Evolutionary conservation across 805 yeast genomes (phyloP).

Genomic region (Jamesozyma gamospora): DNA sequence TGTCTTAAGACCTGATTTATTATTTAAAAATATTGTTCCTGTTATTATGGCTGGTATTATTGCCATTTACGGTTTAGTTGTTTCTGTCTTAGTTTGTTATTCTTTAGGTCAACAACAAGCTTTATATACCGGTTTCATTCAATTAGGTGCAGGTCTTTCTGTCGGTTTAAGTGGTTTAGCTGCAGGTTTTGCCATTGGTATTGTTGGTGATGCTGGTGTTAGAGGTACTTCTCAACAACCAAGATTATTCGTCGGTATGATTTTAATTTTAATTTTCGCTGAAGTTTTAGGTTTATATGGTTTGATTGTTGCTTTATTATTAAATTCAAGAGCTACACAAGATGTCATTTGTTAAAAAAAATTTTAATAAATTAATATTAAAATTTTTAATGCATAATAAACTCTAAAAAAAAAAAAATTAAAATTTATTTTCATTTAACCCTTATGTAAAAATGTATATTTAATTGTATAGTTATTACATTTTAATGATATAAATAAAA

Average conservation of each 20-base stretch:
- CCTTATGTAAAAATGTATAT: not conserved
- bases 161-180: conserved; percentile 97
- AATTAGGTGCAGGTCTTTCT: conserved; percentile 94
- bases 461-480: too few relatives aligned
- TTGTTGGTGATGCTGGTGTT: conserved; percentile 99
- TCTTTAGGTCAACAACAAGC: conserved; percentile 86
- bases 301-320: conserved; percentile 91
- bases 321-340: conserved; percentile 95
- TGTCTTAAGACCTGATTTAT: conserved; percentile 92
- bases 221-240: conserved; percentile 98
- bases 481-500: not conserved
- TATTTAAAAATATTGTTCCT: conserved; percentile 89
- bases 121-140: conserved; percentile 93
- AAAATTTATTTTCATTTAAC: not conserved
- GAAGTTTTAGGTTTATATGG: conserved; percentile 98
- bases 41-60: conserved; percentile 99
- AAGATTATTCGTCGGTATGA: conserved; percentile 96
- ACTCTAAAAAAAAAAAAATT: not conserved
- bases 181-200: conserved; percentile 98
- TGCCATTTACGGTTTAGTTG: conserved; percentile 96
- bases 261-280: conserved; percentile 95
- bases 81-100: conserved; percentile 87
- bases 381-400: not conserved
- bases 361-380: not conserved
- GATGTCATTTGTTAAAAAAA: conserved; percentile 77